These are phyloP conservation scores for Cryptococcus sp. DNA, from an alignment of 1,284 basidiomycete species.

Conservation along the genomic window DNA sequence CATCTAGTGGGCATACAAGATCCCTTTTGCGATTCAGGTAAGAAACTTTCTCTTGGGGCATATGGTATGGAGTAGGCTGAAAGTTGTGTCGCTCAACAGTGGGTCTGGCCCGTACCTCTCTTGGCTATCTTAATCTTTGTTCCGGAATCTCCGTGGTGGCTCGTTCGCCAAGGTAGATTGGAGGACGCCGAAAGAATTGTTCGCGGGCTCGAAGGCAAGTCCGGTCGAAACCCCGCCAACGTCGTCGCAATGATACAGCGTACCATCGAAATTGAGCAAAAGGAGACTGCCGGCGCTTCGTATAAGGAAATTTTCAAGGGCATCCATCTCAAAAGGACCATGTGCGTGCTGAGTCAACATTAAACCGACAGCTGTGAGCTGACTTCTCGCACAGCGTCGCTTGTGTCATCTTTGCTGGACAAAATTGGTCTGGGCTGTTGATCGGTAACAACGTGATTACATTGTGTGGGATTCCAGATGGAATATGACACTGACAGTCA, in stretches of 20 bases:
- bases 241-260: constrained; percentile 50
- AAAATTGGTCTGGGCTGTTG: constrained; percentile 6
- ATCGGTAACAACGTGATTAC: neutral
- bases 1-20: constrained; percentile 25
- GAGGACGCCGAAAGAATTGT: constrained; percentile 9
- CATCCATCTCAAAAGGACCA: constrained; percentile 15
- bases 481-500: too few relatives aligned
- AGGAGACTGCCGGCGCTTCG: too few relatives aligned
- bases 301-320: too few relatives aligned
- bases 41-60: too few relatives aligned
- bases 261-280: constrained; percentile 26
- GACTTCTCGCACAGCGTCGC: constrained; percentile 35
- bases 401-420: constrained; percentile 16
- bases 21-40: constrained; percentile 23
- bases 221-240: constrained; percentile 49
- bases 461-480: too few relatives aligned
- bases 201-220: constrained; percentile 20
- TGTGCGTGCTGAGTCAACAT: constrained; percentile 46
- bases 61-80: too few relatives aligned
- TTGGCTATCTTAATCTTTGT: constrained; percentile 2
- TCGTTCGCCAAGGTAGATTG: constrained; percentile 14
- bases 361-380: neutral
- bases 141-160: constrained; percentile 19
- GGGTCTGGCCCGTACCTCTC: constrained; percentile 13
- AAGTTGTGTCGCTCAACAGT: neutral